Evolutionary conservation across 495 filamentous ascomycete species (phyloP), one percentile per base, ranked within the genome.

Genomic region (Talaromyces ruber): DNA sequence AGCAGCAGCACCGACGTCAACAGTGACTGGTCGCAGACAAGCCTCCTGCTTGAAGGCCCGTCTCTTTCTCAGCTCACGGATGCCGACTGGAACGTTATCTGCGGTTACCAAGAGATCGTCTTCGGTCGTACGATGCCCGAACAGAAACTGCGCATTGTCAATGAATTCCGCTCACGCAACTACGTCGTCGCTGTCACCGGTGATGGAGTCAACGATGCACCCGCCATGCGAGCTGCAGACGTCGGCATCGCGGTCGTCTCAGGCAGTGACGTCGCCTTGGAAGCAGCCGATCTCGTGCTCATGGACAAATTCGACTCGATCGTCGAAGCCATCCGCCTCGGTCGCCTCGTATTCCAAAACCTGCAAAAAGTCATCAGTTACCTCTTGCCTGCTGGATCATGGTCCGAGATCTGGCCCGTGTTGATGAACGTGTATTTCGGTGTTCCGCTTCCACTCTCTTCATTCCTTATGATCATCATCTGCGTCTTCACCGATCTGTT

Each of bases 121-220:
- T 91, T 91, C 65, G 86, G 87, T 18, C 79, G 88, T 1, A 91
- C 89, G 4, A 90, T 85, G 2, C 88, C 88, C 0, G 88, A 92
- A 64, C 88, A 91, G 62, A 92, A 91, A 64, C 78, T 90, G 2
- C 82, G 86, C 22, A 90, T 91, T 61, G 87, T 92, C 14, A 80
- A 78, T 43, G 86, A 88, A 63, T 80, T 89, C 55, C 85, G 85
- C 62, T 63, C 76, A 0, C 65, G 81, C 11, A 72, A 80, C 6
- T 22, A 60, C 8, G 74, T 77, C 43, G 79, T 81, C 12, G 79
- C 65, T 9, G 81, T 85, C 78, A 83, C 82, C 0, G 82, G 84
- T 1, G 81, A 85, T 63, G 83, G 83, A 14, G 81, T 84, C 37
- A 86, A 85, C 64, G 83, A 85, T 68, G 82, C 82, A 0, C 84